Percentiles rank a stretch among this genome's conserved stretches.
Evolutionary conservation across 768 basidiomycete species (phyloP).

Genomic region (Lanmaoa pseudosensibilis): DNA sequence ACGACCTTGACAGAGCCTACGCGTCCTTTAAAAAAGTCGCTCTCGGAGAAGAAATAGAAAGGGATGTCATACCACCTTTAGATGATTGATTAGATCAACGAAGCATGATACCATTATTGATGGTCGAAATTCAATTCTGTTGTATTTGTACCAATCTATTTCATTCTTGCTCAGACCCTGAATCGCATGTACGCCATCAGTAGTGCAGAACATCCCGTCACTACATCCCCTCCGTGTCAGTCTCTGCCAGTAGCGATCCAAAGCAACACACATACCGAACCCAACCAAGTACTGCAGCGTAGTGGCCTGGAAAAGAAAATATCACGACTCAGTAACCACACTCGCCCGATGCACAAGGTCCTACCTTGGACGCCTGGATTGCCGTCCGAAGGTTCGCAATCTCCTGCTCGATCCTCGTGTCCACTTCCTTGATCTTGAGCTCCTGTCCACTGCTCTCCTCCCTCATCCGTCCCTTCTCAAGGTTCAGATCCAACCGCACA

Average conservation of each 20-base stretch:
- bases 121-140: neutral
- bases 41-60: slow-evolving; percentile 58
- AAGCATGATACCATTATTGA: slow-evolving; percentile 5
- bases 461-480: slow-evolving; percentile 94
- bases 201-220: slow-evolving; percentile 82
- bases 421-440: slow-evolving; percentile 96
- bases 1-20: slow-evolving; percentile 84
- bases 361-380: slow-evolving; percentile 82
- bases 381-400: slow-evolving; percentile 82
- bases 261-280: slow-evolving; percentile 57
- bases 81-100: slow-evolving; percentile 43
- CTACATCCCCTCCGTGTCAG: slow-evolving; percentile 37
- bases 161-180: neutral
- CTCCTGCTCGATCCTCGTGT: slow-evolving; percentile 95
- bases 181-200: slow-evolving; percentile 89
- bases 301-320: slow-evolving; percentile 52
- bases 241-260: neutral
- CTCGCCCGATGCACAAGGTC: slow-evolving; percentile 1
- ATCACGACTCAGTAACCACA: slow-evolving; percentile 2
- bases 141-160: neutral
- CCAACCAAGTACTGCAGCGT: slow-evolving; percentile 87
- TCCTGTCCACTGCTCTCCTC: slow-evolving; percentile 92
- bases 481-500: slow-evolving; percentile 89
- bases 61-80: slow-evolving; percentile 67
- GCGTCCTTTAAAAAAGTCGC: slow-evolving; percentile 73